Percentiles rank a stretch among this genome's conserved stretches.
These are phyloP conservation scores for Globisporangium carolinianum DNA, from an alignment of 352 stramenopile genomes.

Conservation along the genomic window DNA sequence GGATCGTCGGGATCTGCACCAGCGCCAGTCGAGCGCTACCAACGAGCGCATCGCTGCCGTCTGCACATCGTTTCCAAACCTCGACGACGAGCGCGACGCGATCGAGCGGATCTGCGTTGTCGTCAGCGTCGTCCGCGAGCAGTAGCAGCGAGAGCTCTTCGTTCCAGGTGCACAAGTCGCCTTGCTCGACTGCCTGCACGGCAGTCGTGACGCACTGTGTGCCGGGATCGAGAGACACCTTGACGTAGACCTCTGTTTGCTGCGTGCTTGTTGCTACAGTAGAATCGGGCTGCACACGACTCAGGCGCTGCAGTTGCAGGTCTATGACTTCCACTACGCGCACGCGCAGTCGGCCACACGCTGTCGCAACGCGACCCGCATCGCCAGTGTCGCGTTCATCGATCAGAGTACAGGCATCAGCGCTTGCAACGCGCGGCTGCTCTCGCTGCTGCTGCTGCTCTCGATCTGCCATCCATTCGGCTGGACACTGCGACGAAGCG, in stretches of 20 bases:
- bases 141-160: not conserved
- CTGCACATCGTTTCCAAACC: constrained; percentile 1
- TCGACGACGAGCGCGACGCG: constrained; percentile 4
- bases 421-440: not conserved
- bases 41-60: not conserved
- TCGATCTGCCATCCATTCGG: not conserved
- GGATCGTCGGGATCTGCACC: not conserved
- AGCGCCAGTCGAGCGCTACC: constrained; percentile 1
- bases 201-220: constrained; percentile 2
- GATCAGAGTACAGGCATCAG: no score
- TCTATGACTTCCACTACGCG: not conserved
- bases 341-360: not conserved
- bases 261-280: not conserved
- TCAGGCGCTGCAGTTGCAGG: not conserved
- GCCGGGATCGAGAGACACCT: constrained; percentile 3
- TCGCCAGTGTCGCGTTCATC: not conserved
- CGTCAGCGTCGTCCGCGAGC: not conserved
- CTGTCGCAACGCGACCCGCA: not conserved
- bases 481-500: not conserved
- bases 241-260: constrained; percentile 1
- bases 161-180: not conserved
- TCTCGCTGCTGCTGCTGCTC: not conserved
- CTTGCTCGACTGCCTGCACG: not conserved
- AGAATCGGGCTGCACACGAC: no score
- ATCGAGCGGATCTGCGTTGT: not conserved